These are phyloP conservation scores for Yamadazyma endophytica DNA, from an alignment of 805 yeast genomes.

Conservation along the genomic window DNA sequence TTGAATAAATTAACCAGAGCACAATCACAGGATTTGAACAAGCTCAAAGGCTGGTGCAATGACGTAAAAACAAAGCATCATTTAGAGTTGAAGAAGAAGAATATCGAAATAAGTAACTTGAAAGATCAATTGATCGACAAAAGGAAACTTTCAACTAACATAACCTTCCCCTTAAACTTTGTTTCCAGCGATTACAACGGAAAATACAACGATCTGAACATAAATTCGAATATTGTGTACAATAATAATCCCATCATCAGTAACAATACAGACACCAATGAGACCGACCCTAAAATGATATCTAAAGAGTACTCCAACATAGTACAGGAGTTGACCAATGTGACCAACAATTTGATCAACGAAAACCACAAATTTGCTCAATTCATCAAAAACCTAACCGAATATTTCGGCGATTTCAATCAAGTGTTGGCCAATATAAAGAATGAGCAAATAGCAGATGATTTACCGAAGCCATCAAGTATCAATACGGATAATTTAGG, in stretches of 20 bases:
- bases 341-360: constrained; percentile 30
- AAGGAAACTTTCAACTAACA: constrained; percentile 24
- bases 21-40: constrained; percentile 25
- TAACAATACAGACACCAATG: constrained; percentile 11
- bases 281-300: constrained; percentile 10
- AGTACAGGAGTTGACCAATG: constrained; percentile 27
- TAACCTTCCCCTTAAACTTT: too few species aligned
- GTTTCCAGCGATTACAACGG: not conserved
- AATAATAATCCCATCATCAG: constrained; percentile 31
- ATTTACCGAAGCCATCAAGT: constrained; percentile 30
- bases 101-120: constrained; percentile 27
- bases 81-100: constrained; percentile 30
- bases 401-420: constrained; percentile 25
- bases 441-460: constrained; percentile 4
- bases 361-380: constrained; percentile 35
- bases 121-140: constrained; percentile 31
- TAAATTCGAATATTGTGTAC: constrained; percentile 22
- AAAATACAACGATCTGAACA: not conserved
- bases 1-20: constrained; percentile 17
- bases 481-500: constrained; percentile 6
- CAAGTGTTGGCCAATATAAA: constrained; percentile 16
- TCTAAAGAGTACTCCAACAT: constrained; percentile 28
- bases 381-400: constrained; percentile 24
- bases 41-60: constrained; percentile 23
- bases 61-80: constrained; percentile 30